These are phyloP conservation scores for Apiospora malaysiana DNA, from an alignment of 2,329 filamentous ascomycete species.

Conservation along the genomic window DNA sequence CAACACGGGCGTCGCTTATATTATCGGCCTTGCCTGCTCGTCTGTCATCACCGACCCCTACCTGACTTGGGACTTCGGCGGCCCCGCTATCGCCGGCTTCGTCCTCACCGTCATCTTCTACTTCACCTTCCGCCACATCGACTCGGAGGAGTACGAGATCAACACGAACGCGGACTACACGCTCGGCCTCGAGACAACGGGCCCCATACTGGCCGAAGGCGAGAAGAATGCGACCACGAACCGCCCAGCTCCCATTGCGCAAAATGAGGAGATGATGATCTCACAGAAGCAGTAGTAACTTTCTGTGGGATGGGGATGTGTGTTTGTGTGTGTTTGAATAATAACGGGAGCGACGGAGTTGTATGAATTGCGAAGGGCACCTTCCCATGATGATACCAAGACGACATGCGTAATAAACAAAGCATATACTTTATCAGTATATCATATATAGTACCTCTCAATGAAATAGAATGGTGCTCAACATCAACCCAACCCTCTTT, in stretches of 20 bases:
- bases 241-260: constrained; percentile 38
- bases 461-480: constrained; percentile 1
- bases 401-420: constrained; percentile 5
- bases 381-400: constrained; percentile 4
- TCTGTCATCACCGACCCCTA: constrained; percentile 54
- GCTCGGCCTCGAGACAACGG: constrained; percentile 44
- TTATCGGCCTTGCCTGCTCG: constrained; percentile 51
- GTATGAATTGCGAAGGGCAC: constrained; percentile 9
- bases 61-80: constrained; percentile 57
- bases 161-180: constrained; percentile 45
- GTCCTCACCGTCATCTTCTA: constrained; percentile 52
- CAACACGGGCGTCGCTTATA: constrained; percentile 52
- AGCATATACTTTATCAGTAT: background rate
- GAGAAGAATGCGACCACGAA: constrained; percentile 43
- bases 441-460: constrained; percentile 1
- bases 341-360: constrained; percentile 10
- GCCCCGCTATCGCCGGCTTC: constrained; percentile 51
- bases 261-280: constrained; percentile 44
- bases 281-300: constrained; percentile 40
- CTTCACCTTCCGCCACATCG: constrained; percentile 53
- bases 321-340: constrained; percentile 15
- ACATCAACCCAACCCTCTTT: background rate
- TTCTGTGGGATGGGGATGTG: background rate
- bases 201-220: constrained; percentile 49
- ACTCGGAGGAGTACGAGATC: constrained; percentile 52